Evolutionary conservation across 2,329 filamentous ascomycete species (phyloP).

Genomic region (Stachybotrys echinatus): DNA sequence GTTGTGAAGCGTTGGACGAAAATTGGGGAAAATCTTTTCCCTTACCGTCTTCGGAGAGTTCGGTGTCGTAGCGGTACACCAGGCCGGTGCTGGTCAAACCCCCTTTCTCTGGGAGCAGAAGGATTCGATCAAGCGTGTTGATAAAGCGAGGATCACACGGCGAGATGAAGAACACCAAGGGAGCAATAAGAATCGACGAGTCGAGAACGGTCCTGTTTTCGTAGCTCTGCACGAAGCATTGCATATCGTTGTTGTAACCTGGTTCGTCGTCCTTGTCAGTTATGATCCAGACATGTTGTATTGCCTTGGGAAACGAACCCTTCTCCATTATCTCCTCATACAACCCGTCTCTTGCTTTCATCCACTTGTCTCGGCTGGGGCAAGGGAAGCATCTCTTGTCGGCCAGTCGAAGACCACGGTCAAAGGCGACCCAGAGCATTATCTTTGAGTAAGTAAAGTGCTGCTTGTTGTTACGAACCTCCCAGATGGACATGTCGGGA

Average conservation of each 20-base stretch:
- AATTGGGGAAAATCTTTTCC: too few relatives aligned
- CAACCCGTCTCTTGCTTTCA: constrained; percentile 58
- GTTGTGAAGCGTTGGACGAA: constrained; percentile 8
- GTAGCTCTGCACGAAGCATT: constrained; percentile 71
- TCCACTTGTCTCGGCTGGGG: constrained; percentile 62
- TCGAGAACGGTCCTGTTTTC: constrained; percentile 66
- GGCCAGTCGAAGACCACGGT: constrained; percentile 66
- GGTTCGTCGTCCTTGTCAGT: too few relatives aligned
- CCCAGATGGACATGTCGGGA: constrained; percentile 80
- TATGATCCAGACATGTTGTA: neutral
- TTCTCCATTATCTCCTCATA: constrained; percentile 77
- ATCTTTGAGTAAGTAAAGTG: constrained; percentile 79
- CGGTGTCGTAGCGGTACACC: constrained; percentile 70
- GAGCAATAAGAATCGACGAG: constrained; percentile 70
- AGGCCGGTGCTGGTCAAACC: constrained; percentile 70
- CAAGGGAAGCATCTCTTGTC: constrained; percentile 74
- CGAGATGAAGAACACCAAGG: constrained; percentile 73
- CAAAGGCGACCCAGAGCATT: constrained; percentile 78
- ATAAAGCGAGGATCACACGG: constrained; percentile 73
- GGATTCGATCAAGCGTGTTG: constrained; percentile 66
- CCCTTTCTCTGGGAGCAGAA: constrained; percentile 67
- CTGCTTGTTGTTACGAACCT: constrained; percentile 70
- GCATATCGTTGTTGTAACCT: constrained; percentile 66
- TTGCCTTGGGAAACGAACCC: constrained; percentile 23
- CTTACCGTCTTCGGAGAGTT: constrained; percentile 63